These are phyloP conservation scores for Panaeolus cyanescens DNA, from an alignment of 768 basidiomycete species.

Conservation along the genomic window DNA sequence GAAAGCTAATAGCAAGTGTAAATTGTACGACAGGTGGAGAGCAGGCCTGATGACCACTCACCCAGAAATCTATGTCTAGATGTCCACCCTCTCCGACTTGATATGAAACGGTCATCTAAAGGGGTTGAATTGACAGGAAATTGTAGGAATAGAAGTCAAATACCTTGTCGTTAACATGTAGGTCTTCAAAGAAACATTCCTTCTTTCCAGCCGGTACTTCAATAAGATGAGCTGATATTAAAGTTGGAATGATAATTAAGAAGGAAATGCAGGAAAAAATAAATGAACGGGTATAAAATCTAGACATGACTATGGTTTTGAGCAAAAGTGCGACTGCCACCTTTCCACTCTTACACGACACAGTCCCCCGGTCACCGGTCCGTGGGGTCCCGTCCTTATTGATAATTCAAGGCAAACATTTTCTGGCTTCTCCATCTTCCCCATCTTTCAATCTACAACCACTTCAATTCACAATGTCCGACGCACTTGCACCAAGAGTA, in stretches of 20 bases:
- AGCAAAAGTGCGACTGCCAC: constrained; percentile 5
- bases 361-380: constrained; percentile 10
- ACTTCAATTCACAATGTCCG: constrained; percentile 48
- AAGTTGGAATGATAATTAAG: constrained; percentile 39
- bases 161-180: constrained; percentile 89
- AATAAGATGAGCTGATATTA: constrained; percentile 67
- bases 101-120: constrained; percentile 97
- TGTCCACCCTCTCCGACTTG: constrained; percentile 98
- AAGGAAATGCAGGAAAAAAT: constrained; percentile 40
- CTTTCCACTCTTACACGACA: neutral
- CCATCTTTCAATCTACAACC: constrained; percentile 21
- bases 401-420: constrained; percentile 14
- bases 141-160: neutral
- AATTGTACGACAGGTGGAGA: constrained; percentile 4
- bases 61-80: constrained; percentile 97
- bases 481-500: constrained; percentile 75
- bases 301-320: constrained; percentile 20
- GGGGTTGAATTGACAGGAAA: constrained; percentile 5
- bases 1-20: constrained; percentile 56
- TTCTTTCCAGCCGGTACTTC: constrained; percentile 78
- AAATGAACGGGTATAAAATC: constrained; percentile 37
- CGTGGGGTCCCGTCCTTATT: constrained; percentile 19
- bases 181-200: constrained; percentile 96
- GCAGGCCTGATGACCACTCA: constrained; percentile 31
- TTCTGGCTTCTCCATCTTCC: constrained; percentile 20